Conservation (phyloP, 2,329 filamentous ascomycete species). For the Grosmannia huntii region DNA sequence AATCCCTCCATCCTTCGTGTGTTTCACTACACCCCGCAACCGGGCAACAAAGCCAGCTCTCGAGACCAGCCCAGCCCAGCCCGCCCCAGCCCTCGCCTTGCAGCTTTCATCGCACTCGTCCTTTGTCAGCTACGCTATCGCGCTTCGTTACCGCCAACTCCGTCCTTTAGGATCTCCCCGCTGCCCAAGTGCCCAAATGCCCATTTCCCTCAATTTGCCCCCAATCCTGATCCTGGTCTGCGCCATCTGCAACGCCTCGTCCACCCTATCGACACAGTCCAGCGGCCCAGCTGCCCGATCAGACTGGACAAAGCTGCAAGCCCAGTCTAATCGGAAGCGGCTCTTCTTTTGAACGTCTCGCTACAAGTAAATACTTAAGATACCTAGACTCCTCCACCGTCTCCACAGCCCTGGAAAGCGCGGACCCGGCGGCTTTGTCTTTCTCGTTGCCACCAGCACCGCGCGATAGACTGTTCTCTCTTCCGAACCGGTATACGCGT, state of each 20-base stretch:
- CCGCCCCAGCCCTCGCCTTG: too few species aligned
- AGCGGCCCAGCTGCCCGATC: neutral
- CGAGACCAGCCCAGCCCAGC: neutral
- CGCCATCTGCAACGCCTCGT: neutral
- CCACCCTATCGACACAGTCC: neutral
- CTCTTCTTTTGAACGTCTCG: neutral
- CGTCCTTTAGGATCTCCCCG: neutral
- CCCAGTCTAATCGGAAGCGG: slow-evolving; percentile 1
- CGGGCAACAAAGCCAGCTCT: neutral
- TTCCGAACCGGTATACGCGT: neutral
- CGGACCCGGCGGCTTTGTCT: neutral
- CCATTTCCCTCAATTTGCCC: too few species aligned
- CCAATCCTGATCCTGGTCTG: too few species aligned
- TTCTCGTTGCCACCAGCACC: neutral
- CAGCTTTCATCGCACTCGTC: too few species aligned
- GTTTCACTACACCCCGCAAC: neutral
- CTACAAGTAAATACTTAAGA: too few species aligned
- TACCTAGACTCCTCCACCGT: neutral
- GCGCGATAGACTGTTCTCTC: neutral
- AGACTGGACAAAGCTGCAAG: neutral
- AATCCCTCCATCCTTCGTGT: neutral
- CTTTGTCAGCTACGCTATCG: neutral
- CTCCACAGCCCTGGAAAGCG: neutral
- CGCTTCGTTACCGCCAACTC: neutral
- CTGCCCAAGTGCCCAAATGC: neutral